Evolutionary conservation across 1,284 basidiomycete genomes (phyloP), one percentile per base, ranked within the genome.

Genomic region (Rhodotorula sp.): DNA sequence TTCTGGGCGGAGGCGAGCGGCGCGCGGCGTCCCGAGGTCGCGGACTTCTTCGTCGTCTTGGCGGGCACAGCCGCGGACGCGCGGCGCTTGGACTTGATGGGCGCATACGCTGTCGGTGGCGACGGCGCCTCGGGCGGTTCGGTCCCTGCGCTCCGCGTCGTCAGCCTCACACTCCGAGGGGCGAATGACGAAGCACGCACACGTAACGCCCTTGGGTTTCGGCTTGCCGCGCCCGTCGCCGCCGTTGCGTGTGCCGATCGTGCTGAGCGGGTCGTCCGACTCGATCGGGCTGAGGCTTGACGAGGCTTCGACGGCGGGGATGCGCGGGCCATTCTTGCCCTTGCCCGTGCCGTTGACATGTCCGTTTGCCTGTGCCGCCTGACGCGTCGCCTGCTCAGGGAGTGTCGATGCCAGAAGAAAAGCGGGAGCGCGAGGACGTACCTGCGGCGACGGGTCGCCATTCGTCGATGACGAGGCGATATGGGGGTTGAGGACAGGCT

Each of bases 391-490:
- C 19, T 27, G 25, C 48, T 50, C 48, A 29, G 50, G 50, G 13
- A 29, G 3, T 12, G 27, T 15, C 3, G 15, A 0, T 10, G 7
- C 13, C 7, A 8, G 9, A n/a, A 5, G n/a, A n/a, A 15, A 5
- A 21, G 48, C 25, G 27, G 48, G 48, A n/a, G 48, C 9, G 17
- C 29, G 34, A 25, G 54, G 4, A 3, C 39, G 36, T 15, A 55
- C 53, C 29, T 55, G 39, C 12, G 39, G 37, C 8, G 39, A 41
- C 2, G 25, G 8, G 29, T 34, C 51, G 21, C 21, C 51, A 32
- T 46, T 36, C 29, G 54, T 53, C 12, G 53, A 55, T 2, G 61
- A 63, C 51, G 61, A 55, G 13, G 53, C 39, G 27, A 63, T 55
- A 29, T 63, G 53, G 29, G 54, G n/a, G 32, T 63, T 41, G 32